Evolutionary conservation across 441 rosid species (phyloP).

Genomic region (Syzygium syzygioides): DNA sequence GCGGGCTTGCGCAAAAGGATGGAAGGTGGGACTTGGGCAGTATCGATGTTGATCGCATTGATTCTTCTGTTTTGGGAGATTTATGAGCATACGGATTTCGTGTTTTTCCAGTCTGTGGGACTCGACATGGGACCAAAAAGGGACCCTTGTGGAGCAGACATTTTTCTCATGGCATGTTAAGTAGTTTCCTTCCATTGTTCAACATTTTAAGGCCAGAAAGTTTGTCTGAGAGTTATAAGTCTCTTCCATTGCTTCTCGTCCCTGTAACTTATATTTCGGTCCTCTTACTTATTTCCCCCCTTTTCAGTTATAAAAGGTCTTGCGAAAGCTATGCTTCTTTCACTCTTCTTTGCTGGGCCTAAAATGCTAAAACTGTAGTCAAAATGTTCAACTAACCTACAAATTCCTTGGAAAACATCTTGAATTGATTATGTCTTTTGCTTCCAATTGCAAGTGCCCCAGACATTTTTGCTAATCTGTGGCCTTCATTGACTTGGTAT

Average conservation of each 20-base stretch:
- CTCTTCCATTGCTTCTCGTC: neutral
- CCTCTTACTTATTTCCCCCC: neutral
- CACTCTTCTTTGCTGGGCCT: neutral
- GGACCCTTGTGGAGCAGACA: neutral
- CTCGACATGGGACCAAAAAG: neutral
- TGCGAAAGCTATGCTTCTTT: neutral
- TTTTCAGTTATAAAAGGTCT: neutral
- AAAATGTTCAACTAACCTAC: neutral
- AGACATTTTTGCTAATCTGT: neutral
- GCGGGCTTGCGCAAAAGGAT: neutral
- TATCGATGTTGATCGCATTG: neutral
- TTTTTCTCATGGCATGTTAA: neutral
- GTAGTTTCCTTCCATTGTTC: neutral
- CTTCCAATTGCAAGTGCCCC: neutral
- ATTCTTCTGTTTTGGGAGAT: neutral
- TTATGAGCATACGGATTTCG: neutral
- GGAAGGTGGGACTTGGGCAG: neutral
- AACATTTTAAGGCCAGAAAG: neutral
- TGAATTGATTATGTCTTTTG: neutral
- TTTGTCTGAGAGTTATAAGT: neutral
- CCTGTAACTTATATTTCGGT: neutral
- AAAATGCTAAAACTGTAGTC: neutral
- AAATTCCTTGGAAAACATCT: neutral
- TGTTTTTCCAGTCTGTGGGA: neutral
- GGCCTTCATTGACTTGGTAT: neutral